These are phyloP conservation scores for Schizopora paradoxa DNA, from an alignment of 1,284 basidiomycete species.

Conservation along the genomic window DNA sequence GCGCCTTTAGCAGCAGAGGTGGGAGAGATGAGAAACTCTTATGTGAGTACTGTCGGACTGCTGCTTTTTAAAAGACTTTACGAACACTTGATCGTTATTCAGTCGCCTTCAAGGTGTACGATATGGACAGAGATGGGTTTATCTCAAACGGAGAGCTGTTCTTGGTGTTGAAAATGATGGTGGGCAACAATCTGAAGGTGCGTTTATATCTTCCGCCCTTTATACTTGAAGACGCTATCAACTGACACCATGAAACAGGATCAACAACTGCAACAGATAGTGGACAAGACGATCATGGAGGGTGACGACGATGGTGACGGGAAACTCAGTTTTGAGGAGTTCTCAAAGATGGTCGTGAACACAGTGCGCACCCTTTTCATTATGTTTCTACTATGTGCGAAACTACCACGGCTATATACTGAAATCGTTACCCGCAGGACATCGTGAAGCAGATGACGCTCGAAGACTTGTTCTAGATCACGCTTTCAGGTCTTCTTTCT, in stretches of 20 bases:
- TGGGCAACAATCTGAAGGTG: conserved; percentile 96
- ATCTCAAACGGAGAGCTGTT: conserved; percentile 99
- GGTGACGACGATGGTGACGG: conserved; percentile 98
- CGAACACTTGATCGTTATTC: conserved; percentile 16
- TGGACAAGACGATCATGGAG: conserved; percentile 99
- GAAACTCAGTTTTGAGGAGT: conserved; percentile 96
- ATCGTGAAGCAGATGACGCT: conserved; percentile 99
- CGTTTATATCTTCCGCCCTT: conserved; percentile 14
- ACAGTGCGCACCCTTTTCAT: conserved; percentile 60
- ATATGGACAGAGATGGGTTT: conserved; percentile 94
- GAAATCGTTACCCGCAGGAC: conserved; percentile 44
- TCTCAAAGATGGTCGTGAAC: conserved; percentile 93
- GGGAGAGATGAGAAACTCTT: conserved; percentile 94
- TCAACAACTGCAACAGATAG: conserved; percentile 98
- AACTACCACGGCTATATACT: neutral
- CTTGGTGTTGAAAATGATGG: conserved; percentile 99
- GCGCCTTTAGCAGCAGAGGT: conserved; percentile 95
- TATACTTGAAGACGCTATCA: neutral
- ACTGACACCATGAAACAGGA: conserved; percentile 48
- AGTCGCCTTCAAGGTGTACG: conserved; percentile 99
- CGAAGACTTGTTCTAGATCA: conserved; percentile 83
- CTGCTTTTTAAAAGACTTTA: conserved; percentile 12
- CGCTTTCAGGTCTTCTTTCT: too few species aligned
- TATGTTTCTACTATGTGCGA: too few species aligned
- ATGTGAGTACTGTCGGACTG: conserved; percentile 54